Base-by-base conservation (phyloP, 192 early-diverging fungal genomes). In the Helicostylum pulchrum region DNA sequence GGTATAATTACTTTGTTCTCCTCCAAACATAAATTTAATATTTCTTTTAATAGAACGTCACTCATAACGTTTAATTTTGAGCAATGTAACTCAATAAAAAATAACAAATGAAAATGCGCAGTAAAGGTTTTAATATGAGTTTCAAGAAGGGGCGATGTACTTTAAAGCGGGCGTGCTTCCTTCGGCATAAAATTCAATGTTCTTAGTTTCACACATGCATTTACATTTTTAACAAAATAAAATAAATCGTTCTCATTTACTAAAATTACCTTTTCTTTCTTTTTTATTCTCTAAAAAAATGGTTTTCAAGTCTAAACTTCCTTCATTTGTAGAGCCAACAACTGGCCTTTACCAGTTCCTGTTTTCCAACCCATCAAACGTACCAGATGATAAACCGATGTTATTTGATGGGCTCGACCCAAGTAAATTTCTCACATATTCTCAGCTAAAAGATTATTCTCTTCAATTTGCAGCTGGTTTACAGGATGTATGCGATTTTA, bases 321-420 rank as follows among this genome's bases (percentile, higher is more conserved):
- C 76, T 17, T 67, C 73, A 56, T 49, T 76, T 34, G 61, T 70
- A 45, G 65, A 81, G n/a, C 80, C 78, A 19, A 34, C 70, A 31
- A 70, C 66, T 45, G 80, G 77, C 44, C 43, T 81, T 49, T 73
- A 73, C 50, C 68, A 75, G 8, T 80, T 73, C 23, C 39, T 76
- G 1, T 73, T 73, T 54, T 64, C 68, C 9, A 81, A 78, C 53
- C 67, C 55, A 1, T 69, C 78, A 42, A 49, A 56, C 12, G 71
- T 70, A 19, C 21, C 56, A 14, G 80, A 80, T 21, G 57, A 71
- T 2, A 63, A 77, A 30, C 66, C 51, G 10, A 57, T 82, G 42
- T 72, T 80, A 31, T 66, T 78, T 54, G 78, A 84, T 64, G 83
- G 64, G 14, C 11, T 39, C 11, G 23, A 59, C 7, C 5, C 36